These are phyloP conservation scores for Diaporthe batatas DNA, from an alignment of 2,329 filamentous ascomycete species.

Conservation along the genomic window DNA sequence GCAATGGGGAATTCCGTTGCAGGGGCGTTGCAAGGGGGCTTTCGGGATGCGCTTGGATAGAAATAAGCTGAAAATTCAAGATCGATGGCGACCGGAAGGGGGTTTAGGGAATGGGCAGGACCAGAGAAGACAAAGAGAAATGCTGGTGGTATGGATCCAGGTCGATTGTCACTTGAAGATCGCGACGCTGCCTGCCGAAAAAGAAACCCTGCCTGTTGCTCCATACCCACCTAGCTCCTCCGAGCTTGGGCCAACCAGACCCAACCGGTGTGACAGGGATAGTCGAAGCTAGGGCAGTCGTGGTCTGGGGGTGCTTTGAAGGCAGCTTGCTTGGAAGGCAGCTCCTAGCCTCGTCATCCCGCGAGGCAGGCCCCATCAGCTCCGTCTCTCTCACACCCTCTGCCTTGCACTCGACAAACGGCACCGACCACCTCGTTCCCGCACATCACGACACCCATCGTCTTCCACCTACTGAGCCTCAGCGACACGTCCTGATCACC, in stretches of 20 bases:
- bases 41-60: not conserved
- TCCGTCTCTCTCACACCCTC: constrained; percentile 42
- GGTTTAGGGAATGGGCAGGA: not conserved
- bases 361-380: constrained; percentile 48
- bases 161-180: constrained; percentile 32
- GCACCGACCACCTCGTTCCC: constrained; percentile 33
- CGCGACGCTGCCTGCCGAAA: constrained; percentile 40
- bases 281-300: constrained; percentile 1
- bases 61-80: constrained; percentile 8
- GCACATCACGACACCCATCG: constrained; percentile 19
- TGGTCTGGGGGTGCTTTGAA: constrained; percentile 35
- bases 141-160: constrained; percentile 11
- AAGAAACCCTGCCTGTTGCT: constrained; percentile 43
- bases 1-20: not conserved
- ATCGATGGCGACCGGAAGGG: not conserved
- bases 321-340: constrained; percentile 54
- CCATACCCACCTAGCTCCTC: constrained; percentile 38
- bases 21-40: not conserved
- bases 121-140: constrained; percentile 30
- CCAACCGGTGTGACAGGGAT: constrained; percentile 26
- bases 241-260: constrained; percentile 39
- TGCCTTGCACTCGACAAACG: constrained; percentile 40
- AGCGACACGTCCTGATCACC: constrained; percentile 1
- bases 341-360: constrained; percentile 69
- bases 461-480: constrained; percentile 3